These are phyloP conservation scores for Blastobotrys apis DNA, from an alignment of 1,139 yeast genomes.

Conservation along the genomic window DNA sequence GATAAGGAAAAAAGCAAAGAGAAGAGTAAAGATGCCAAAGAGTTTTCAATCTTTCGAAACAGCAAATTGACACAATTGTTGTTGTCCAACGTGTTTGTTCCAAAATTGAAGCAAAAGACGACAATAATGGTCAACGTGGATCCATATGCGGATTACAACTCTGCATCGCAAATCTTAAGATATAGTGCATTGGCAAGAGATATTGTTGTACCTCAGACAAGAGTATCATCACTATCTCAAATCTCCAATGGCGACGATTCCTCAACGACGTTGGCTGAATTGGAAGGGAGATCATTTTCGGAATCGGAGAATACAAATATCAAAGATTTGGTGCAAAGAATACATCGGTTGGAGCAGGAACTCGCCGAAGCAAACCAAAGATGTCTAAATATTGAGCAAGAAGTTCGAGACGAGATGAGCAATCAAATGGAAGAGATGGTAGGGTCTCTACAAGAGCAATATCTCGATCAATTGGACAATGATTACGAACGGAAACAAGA, in stretches of 20 bases:
- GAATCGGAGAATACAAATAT: constrained; percentile 4
- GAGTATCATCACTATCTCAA: constrained; percentile 20
- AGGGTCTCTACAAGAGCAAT: constrained; percentile 29
- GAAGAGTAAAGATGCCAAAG: constrained; percentile 23
- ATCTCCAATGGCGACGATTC: constrained; percentile 5
- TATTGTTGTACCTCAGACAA: constrained; percentile 25
- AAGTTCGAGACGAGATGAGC: constrained; percentile 34
- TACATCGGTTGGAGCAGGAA: constrained; percentile 27
- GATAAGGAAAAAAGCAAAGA: constrained; percentile 24
- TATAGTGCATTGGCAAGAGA: constrained; percentile 39
- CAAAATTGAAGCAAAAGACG: constrained; percentile 31
- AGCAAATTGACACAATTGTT: constrained; percentile 47
- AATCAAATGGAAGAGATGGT: constrained; percentile 34
- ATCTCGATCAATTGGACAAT: constrained; percentile 28
- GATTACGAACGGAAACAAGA: constrained; percentile 26
- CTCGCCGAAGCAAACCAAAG: constrained; percentile 23
- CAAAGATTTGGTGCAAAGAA: constrained; percentile 16
- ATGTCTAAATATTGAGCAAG: constrained; percentile 30
- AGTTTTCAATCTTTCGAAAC: constrained; percentile 39
- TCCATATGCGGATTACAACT: constrained; percentile 58
- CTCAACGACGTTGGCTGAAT: constrained; percentile 15
- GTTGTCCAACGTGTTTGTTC: constrained; percentile 43
- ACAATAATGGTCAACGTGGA: constrained; percentile 53
- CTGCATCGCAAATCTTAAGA: constrained; percentile 47
- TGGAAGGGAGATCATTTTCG: constrained; percentile 12